Base-by-base conservation (phyloP, 1,284 basidiomycete species). In the Rhodotorula sp. region DNA sequence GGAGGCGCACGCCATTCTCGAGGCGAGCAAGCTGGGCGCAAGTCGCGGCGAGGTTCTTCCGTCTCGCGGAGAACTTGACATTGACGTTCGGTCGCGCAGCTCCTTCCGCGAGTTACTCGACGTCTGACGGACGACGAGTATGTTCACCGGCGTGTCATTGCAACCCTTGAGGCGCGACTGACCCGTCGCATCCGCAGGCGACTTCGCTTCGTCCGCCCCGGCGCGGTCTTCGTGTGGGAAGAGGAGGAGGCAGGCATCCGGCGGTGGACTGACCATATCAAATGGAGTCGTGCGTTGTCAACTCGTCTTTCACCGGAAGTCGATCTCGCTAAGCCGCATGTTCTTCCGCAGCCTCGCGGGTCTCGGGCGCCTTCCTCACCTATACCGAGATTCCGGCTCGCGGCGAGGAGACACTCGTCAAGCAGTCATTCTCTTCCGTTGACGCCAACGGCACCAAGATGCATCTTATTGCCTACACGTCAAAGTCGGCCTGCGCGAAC, bases 251-350 rank as follows among this genome's bases (percentile, higher is more conserved):
- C 77, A 0, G 76, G 76, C 13, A 78, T 78, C 20, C 66, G 73
- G 11, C 68, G 77, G 15, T 78, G 77, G 76, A 77, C 76, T 4
- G 77, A 77, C 57, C 76, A 77, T 62, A 72, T 78, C 62, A 76
- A 77, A 46, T 78, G 77, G 77, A 77, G 75, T 64, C 76, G 77
- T 77, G 49, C 56, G 77, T 74, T 1, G 22, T n/a, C 39, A 2
- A 47, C 27, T 15, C 22, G 19, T n/a, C 47, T 36, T 19, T 8
- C 20, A 6, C 51, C 5, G 27, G 7, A 11, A 3, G 20, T 11
- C 1, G 10, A 2, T 8, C 47, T 15, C 13, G 17, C 44, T 13
- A 17, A n/a, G 24, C n/a, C 22, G 20, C 2, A 17, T 11, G 22
- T 24, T 27, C 32, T 22, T 10, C 61, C 13, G 22, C 62, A 78